phyloP scores from a whole-genome alignment of 2,329 filamentous ascomycete genomes.

The Fusarium sarcochroum region DNA sequence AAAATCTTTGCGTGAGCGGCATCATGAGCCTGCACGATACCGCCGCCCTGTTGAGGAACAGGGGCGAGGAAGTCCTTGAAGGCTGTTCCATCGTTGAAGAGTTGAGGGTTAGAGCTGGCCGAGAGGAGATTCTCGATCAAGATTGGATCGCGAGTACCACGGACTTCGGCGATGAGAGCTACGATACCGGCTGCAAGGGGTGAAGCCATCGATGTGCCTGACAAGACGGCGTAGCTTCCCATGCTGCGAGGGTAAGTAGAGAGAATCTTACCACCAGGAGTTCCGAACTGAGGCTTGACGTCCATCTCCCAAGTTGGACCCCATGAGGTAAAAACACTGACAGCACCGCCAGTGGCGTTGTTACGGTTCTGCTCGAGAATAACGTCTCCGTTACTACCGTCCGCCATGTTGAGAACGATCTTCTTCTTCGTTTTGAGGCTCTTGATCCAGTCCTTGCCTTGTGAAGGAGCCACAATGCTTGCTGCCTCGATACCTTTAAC shows the following conservation, averaged over 20 bases:
- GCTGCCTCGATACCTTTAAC: conserved; percentile 54
- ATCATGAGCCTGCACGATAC: conserved; percentile 72
- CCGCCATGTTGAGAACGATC: conserved; percentile 61
- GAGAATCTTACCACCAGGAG: conserved; percentile 70
- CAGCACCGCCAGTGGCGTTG: conserved; percentile 63
- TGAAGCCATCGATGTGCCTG: conserved; percentile 73
- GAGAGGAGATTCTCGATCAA: conserved; percentile 65
- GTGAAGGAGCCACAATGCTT: conserved; percentile 58
- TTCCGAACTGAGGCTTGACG: conserved; percentile 68
- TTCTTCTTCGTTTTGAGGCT: conserved; percentile 59
- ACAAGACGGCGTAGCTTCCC: conserved; percentile 66
- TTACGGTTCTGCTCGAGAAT: conserved; percentile 57
- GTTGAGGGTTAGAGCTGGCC: conserved; percentile 62
- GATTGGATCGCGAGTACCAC: conserved; percentile 65
- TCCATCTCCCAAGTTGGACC: conserved; percentile 72
- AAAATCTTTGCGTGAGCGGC: conserved; percentile 68
- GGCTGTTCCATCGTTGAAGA: conserved; percentile 61
- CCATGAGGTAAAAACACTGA: conserved; percentile 70
- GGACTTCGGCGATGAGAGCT: conserved; percentile 67
- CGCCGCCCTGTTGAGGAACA: conserved; percentile 72
- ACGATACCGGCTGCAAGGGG: conserved; percentile 69
- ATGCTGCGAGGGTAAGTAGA: conserved; percentile 66
- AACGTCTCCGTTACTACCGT: conserved; percentile 54
- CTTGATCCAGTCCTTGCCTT: conserved; percentile 61
- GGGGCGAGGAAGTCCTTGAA: conserved; percentile 63